A percentile compares a stretch with the other conserved stretches of the same genome.
phyloP scores from a whole-genome alignment of 805 yeast genomes.

The Torulaspora gathmanii region DNA sequence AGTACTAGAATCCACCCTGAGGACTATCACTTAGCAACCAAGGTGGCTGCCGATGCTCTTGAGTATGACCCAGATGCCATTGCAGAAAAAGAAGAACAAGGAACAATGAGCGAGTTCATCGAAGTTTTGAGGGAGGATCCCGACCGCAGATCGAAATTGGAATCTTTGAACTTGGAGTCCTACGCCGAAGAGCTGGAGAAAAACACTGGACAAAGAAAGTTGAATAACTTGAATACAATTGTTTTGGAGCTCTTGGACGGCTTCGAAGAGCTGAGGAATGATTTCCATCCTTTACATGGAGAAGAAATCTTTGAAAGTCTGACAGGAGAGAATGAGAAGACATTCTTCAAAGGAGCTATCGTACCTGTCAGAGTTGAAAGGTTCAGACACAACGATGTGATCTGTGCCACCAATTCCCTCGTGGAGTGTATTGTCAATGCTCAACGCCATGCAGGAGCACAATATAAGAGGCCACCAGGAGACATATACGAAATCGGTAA shows the following conservation, averaged over 20 bases:
- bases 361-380: slow-evolving; percentile 70
- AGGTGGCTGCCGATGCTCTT: slow-evolving; percentile 97
- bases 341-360: slow-evolving; percentile 63
- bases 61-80: slow-evolving; percentile 93
- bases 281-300: slow-evolving; percentile 59
- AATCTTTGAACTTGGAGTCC: slow-evolving; percentile 82
- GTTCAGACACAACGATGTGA: slow-evolving; percentile 40
- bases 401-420: slow-evolving; percentile 52
- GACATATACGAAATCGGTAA: slow-evolving; percentile 57
- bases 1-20: slow-evolving; percentile 97
- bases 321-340: slow-evolving; percentile 76
- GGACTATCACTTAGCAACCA: slow-evolving; percentile 91
- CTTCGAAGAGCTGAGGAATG: slow-evolving; percentile 77
- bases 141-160: slow-evolving; percentile 76
- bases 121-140: slow-evolving; percentile 54
- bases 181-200: slow-evolving; percentile 85
- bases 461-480: slow-evolving; percentile 44
- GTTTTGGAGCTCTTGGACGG: slow-evolving; percentile 74
- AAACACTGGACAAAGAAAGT: slow-evolving; percentile 36
- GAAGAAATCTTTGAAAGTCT: slow-evolving; percentile 80
- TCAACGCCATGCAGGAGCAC: slow-evolving; percentile 43
- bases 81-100: slow-evolving; percentile 48
- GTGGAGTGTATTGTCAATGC: slow-evolving; percentile 56
- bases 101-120: slow-evolving; percentile 38
- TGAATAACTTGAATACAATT: slow-evolving; percentile 35